Percentiles rank a stretch among this genome's conserved stretches.
Evolutionary conservation across 2,329 filamentous ascomycete genomes (phyloP).

Genomic region (Claviceps purpurea): DNA sequence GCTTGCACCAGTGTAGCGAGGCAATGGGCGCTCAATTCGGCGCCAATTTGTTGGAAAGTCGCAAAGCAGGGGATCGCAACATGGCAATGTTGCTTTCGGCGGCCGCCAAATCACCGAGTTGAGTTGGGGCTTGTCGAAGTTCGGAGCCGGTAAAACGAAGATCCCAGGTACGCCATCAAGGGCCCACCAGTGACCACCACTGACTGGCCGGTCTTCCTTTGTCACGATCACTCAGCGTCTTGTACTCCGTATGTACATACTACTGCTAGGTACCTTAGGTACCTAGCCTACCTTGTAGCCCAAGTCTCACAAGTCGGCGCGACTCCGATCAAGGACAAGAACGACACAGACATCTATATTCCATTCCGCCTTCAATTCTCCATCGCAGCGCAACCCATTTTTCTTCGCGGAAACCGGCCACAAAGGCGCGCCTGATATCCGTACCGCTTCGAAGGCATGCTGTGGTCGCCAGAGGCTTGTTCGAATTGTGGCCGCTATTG

Average conservation of each 20-base stretch:
- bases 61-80: background rate
- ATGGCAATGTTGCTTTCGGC: constrained; percentile 1
- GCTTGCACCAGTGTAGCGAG: background rate
- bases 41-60: background rate
- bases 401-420: background rate
- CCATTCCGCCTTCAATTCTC: background rate
- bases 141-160: constrained; percentile 9
- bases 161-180: constrained; percentile 1
- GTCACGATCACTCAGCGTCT: too few relatives aligned
- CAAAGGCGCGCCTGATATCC: background rate
- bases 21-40: background rate
- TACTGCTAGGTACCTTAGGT: too few relatives aligned
- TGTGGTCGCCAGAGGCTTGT: constrained; percentile 10
- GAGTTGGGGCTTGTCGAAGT: constrained; percentile 5
- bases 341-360: background rate
- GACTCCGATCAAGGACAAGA: background rate
- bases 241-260: too few relatives aligned
- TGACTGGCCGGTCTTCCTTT: background rate
- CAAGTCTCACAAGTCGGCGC: background rate
- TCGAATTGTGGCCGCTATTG: constrained; percentile 8
- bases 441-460: constrained; percentile 10
- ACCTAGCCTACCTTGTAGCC: too few relatives aligned
- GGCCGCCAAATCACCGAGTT: constrained; percentile 5
- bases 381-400: background rate
- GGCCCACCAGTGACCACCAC: background rate